Evolutionary conservation across 345 rosid genomes (phyloP).

Genomic region (Draba incana): DNA sequence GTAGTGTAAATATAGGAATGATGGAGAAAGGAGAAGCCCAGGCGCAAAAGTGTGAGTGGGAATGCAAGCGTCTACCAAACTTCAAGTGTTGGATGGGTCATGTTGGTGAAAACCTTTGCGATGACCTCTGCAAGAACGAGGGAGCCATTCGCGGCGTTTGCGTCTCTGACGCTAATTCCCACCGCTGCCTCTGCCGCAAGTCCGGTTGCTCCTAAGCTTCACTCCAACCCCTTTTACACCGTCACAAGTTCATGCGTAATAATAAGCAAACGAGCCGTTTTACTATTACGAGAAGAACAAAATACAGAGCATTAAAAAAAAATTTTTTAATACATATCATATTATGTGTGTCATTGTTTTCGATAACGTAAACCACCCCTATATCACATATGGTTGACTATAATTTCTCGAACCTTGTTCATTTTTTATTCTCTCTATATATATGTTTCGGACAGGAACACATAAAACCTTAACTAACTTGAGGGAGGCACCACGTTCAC

Average conservation of each 20-base stretch:
- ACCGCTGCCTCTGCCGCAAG: constrained; percentile 37
- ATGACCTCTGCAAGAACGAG: constrained; percentile 33
- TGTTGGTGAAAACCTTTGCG: constrained; percentile 26
- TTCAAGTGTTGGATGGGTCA: constrained; percentile 30
- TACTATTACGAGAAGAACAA: not conserved
- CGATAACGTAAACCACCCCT: not conserved
- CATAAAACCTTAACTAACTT: constrained; percentile 53
- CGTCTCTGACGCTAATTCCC: constrained; percentile 4
- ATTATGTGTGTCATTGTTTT: too few species aligned
- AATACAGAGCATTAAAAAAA: not conserved
- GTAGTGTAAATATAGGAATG: not conserved
- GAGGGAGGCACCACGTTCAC: constrained; percentile 40
- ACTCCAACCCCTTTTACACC: not conserved
- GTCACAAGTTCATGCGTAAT: not conserved
- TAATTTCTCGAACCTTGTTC: not conserved
- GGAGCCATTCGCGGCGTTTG: constrained; percentile 28
- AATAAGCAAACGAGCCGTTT: not conserved
- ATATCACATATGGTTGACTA: not conserved
- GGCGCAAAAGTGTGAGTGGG: constrained; percentile 32
- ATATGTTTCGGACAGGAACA: constrained; percentile 46
- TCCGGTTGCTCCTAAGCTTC: constrained; percentile 24
- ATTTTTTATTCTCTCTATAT: not conserved
- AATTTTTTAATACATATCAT: too few species aligned
- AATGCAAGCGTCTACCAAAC: constrained; percentile 34
- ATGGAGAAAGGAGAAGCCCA: constrained; percentile 32